Evolutionary conservation across 2,329 filamentous ascomycete genomes (phyloP).

Genomic region (Sarocladium oryzae): DNA sequence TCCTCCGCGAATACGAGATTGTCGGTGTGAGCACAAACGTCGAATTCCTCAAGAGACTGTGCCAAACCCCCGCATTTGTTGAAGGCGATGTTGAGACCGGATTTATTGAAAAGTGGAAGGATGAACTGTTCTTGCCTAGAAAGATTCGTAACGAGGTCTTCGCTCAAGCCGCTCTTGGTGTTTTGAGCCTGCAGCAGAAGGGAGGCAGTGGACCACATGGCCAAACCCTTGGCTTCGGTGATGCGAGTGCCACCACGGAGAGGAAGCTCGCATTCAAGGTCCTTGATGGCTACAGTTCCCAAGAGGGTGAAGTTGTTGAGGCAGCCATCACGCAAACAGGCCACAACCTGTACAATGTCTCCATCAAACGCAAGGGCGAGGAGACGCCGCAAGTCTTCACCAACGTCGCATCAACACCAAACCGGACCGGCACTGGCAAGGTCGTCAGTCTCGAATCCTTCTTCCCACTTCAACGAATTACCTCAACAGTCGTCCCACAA

Average conservation of each 20-base stretch:
- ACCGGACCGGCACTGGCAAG: constrained; percentile 20
- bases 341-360: constrained; percentile 39
- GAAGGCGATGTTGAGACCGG: constrained; percentile 88
- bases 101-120: constrained; percentile 84
- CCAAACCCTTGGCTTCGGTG: constrained; percentile 48
- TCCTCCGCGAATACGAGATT: constrained; percentile 83
- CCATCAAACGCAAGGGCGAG: constrained; percentile 35
- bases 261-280: constrained; percentile 47
- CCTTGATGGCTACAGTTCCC: constrained; percentile 55
- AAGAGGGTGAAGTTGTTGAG: constrained; percentile 56
- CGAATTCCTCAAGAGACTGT: constrained; percentile 88
- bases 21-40: constrained; percentile 93
- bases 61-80: constrained; percentile 74
- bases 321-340: constrained; percentile 43
- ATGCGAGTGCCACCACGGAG: constrained; percentile 31
- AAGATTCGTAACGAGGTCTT: constrained; percentile 65
- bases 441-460: constrained; percentile 41
- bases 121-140: constrained; percentile 66
- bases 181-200: constrained; percentile 45
- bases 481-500: constrained; percentile 67
- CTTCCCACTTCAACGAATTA: constrained; percentile 73
- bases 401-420: constrained; percentile 36
- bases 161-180: constrained; percentile 77
- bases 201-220: constrained; percentile 36
- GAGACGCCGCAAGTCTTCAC: constrained; percentile 33